Evolutionary conservation across 306 rosid genomes (phyloP).

Genomic region (Vigna reflexopilosa): DNA sequence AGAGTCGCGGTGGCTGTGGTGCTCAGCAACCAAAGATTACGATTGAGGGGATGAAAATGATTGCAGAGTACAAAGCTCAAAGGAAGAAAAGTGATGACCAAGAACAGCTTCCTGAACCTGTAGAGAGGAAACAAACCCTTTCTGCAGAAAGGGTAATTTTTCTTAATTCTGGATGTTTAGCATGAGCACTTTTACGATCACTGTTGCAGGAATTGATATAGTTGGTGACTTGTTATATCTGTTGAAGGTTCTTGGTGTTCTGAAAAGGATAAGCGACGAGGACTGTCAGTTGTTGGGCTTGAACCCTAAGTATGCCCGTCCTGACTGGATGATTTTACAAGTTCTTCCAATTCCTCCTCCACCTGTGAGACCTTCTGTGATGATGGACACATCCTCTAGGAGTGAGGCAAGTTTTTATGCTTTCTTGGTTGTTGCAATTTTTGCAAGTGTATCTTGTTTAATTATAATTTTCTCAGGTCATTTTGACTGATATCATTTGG

Average conservation of each 20-base stretch:
- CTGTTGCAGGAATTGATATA: constrained; percentile 18
- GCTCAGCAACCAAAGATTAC: constrained; percentile 97
- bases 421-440: constrained; percentile 5
- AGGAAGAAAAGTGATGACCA: constrained; percentile 94
- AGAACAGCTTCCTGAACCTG: constrained; percentile 98
- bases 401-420: constrained; percentile 79
- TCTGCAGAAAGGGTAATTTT: constrained; percentile 84
- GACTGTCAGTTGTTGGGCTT: constrained; percentile 91
- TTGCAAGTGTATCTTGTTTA: constrained; percentile 16
- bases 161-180: constrained; percentile 33
- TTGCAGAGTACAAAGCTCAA: constrained; percentile 87
- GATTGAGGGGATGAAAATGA: constrained; percentile 93
- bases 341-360: constrained; percentile 99
- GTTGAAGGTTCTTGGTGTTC: constrained; percentile 84
- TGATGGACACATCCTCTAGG: constrained; percentile 99
- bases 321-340: constrained; percentile 98
- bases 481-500: not conserved
- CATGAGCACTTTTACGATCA: constrained; percentile 27
- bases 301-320: constrained; percentile 94
- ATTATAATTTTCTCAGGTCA: constrained; percentile 32
- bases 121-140: constrained; percentile 95
- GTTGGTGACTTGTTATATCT: constrained; percentile 38
- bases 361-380: constrained; percentile 98
- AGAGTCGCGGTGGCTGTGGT: constrained; percentile 97
- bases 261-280: constrained; percentile 93